phyloP scores from a whole-genome alignment of 306 rosid genomes.

The Inga oerstediana region DNA sequence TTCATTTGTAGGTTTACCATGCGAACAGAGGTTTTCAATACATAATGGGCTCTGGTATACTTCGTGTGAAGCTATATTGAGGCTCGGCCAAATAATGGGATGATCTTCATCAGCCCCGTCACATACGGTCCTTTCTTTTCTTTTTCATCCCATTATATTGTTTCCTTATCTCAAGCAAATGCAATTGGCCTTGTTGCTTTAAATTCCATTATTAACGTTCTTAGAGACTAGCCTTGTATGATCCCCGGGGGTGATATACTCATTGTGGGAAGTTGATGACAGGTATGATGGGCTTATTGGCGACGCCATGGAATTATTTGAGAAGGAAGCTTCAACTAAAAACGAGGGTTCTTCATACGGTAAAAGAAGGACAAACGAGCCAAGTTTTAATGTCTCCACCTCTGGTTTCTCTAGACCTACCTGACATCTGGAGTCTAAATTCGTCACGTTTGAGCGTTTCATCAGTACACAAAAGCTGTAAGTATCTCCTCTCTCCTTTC shows the following conservation, averaged over 20 bases:
- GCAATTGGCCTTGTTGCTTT: not conserved
- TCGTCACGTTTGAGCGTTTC: constrained; percentile 34
- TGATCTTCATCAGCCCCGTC: not conserved
- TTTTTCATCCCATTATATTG: not conserved
- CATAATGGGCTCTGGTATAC: not conserved
- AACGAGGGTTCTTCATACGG: constrained; percentile 45
- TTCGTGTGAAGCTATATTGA: not conserved
- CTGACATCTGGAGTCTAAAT: constrained; percentile 68
- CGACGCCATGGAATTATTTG: constrained; percentile 44
- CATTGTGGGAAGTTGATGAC: constrained; percentile 30
- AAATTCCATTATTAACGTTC: not conserved
- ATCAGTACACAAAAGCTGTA: constrained; percentile 43
- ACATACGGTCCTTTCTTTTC: not conserved
- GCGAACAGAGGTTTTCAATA: not conserved
- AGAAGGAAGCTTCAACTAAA: constrained; percentile 39
- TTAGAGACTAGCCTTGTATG: not conserved
- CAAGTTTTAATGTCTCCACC: constrained; percentile 70
- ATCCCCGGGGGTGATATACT: not conserved
- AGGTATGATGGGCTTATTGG: constrained; percentile 43
- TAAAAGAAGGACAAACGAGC: constrained; percentile 27
- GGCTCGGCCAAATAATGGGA: not conserved
- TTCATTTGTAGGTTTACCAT: not conserved
- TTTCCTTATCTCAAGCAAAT: not conserved
- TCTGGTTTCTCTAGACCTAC: constrained; percentile 74
- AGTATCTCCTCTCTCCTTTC: constrained; percentile 29